A percentile compares a stretch with the other conserved stretches of the same genome.
phyloP scores from a whole-genome alignment of 148 eudicot genomes.

The Silene latifolia region DNA sequence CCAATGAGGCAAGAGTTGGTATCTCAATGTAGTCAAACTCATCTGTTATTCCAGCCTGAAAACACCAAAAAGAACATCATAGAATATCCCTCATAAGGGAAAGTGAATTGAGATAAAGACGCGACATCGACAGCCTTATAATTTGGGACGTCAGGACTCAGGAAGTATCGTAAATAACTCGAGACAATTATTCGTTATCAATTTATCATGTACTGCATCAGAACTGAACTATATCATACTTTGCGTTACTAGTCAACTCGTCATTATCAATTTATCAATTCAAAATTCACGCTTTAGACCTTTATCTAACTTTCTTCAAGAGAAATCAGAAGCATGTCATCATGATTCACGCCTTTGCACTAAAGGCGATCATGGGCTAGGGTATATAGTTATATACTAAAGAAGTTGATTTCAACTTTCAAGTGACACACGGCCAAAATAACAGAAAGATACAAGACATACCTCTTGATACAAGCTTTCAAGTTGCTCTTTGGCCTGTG shows the following conservation, averaged over 20 bases:
- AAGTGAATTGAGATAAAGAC: background rate
- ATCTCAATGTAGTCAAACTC: slow-evolving; percentile 90
- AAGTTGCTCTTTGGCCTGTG: slow-evolving; percentile 97
- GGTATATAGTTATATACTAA: too few relatives aligned
- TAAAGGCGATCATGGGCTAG: too few relatives aligned
- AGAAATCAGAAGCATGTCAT: background rate
- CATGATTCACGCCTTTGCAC: background rate
- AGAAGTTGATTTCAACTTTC: background rate
- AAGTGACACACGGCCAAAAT: background rate
- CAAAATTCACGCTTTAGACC: background rate
- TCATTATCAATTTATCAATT: too few relatives aligned
- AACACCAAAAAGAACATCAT: slow-evolving; percentile 19
- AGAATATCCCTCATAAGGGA: background rate
- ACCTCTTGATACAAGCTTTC: slow-evolving; percentile 87
- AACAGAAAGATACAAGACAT: slow-evolving; percentile 11
- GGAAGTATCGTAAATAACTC: background rate
- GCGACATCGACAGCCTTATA: background rate
- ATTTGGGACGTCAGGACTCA: background rate
- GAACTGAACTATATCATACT: too few relatives aligned
- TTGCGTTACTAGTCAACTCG: too few relatives aligned
- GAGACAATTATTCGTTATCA: background rate
- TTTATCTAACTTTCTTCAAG: background rate
- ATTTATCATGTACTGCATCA: too few relatives aligned
- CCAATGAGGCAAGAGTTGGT: slow-evolving; percentile 42
- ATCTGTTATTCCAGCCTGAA: slow-evolving; percentile 87